Evolutionary conservation across 1,284 basidiomycete species (phyloP).

Genomic region (Ceratobasidium sp.): DNA sequence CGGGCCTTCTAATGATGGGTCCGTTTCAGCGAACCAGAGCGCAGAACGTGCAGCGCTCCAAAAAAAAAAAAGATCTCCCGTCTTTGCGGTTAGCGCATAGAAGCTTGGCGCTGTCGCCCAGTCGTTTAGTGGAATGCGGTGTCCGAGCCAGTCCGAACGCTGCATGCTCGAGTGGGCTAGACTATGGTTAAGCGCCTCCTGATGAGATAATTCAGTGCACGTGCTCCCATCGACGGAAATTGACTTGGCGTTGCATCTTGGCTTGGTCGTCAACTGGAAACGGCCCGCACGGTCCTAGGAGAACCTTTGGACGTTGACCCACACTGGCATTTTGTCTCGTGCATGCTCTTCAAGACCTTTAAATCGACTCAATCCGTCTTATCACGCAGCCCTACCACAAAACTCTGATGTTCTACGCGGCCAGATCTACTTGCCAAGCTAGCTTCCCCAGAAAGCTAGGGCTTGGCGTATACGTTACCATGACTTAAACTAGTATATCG

Average conservation of each 20-base stretch:
- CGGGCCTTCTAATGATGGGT: no score
- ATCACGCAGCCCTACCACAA: neutral
- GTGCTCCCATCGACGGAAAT: neutral
- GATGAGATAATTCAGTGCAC: constrained; percentile 19
- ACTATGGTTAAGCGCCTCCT: neutral
- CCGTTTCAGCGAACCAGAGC: no score
- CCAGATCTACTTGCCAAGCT: neutral
- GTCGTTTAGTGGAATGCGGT: no score
- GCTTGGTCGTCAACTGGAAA: neutral
- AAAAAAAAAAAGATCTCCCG: no score
- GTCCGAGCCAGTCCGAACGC: no score
- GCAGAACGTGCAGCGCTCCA: no score
- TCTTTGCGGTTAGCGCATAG: no score
- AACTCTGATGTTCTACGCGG: neutral
- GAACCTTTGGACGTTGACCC: neutral
- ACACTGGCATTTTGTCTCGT: neutral
- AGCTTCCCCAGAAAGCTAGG: neutral
- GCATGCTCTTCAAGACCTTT: neutral
- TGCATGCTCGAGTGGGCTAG: no score
- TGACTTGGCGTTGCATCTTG: neutral
- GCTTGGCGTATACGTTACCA: constrained; percentile 3
- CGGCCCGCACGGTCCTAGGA: neutral
- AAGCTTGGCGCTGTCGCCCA: no score
- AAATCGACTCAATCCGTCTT: constrained; percentile 5
- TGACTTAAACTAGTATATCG: neutral